Conservation (phyloP, 352 stramenopile species). For the Globisporangium rhizosaccharum region DNA sequence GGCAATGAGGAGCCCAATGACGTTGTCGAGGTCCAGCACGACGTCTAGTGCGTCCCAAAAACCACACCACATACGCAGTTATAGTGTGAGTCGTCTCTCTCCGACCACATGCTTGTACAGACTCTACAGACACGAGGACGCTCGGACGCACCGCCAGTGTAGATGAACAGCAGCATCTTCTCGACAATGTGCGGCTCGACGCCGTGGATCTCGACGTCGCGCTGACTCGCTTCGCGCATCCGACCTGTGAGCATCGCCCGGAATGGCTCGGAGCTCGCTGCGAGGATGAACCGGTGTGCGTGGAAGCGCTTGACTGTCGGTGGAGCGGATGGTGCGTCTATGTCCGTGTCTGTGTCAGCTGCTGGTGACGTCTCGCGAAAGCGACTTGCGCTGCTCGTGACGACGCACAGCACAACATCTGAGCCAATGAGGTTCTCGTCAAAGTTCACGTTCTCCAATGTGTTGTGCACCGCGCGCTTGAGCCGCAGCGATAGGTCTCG, state of each 20-base stretch:
- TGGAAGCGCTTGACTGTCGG: constrained; percentile 36
- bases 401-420: constrained; percentile 73
- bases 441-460: constrained; percentile 29
- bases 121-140: not conserved
- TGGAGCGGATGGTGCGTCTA: not conserved
- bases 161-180: constrained; percentile 85
- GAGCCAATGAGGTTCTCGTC: constrained; percentile 54
- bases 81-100: not conserved
- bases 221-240: constrained; percentile 70
- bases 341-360: not conserved
- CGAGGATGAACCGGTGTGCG: constrained; percentile 78
- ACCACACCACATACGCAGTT: not conserved
- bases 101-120: not conserved
- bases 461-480: constrained; percentile 37
- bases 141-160: constrained; percentile 49
- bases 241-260: constrained; percentile 77
- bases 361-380: constrained; percentile 4
- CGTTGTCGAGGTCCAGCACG: constrained; percentile 61
- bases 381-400: constrained; percentile 13
- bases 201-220: constrained; percentile 67
- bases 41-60: constrained; percentile 33
- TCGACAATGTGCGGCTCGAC: constrained; percentile 59
- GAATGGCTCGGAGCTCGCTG: constrained; percentile 77
- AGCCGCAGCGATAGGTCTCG: constrained; percentile 53
- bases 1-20: constrained; percentile 68